Evolutionary conservation across 352 stramenopile species (phyloP), one percentile per base, ranked within the genome.

Genomic region (Plasmopara muralis): DNA sequence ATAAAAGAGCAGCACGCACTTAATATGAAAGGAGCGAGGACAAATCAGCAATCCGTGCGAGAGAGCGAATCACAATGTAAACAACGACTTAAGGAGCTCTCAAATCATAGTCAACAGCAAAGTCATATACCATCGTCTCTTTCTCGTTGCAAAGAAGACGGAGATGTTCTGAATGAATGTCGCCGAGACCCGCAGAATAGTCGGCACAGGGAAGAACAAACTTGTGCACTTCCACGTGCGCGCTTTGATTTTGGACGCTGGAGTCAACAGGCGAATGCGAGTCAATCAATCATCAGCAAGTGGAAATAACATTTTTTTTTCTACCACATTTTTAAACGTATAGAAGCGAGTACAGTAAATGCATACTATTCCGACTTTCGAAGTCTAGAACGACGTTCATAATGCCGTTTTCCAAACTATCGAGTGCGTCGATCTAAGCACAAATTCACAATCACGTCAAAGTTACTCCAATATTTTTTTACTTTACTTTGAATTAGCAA

Each of bases 321-420:
- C 13, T 38, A 38, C 20, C 20, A 25, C 20, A 25, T 25, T 25
- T 25, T 25, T 74, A 87, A 31, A 87, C 70, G 53, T 87, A 60
- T 43, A 85, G 53, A 38, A 85, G 62, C 46, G 77, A 78, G 57
- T 87, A 87, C 39, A 83, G 60, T 50, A 87, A 53, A 38, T 81
- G 72, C 55, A 87, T 42, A 33, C 84, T 85, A 50, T 73, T 70
- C 15, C 69, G 68, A 44, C 47, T 63, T 51, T 87, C 77, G 34
- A 87, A 87, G 31, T 71, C 57, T 46, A 84, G 62, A 31, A 87
- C 78, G 18, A 57, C 74, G 40, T 66, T 58, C 13, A 77, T 69
- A 34, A 87, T 77, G 15, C 61, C 72, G 46, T 74, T 62, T 49
- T 83, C 63, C 16, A 85, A 13, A 35, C 74, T 62, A 0, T 55